Evolutionary conservation across 2,329 filamentous ascomycete genomes (phyloP).

Genomic region (Delphinella strobiligena): DNA sequence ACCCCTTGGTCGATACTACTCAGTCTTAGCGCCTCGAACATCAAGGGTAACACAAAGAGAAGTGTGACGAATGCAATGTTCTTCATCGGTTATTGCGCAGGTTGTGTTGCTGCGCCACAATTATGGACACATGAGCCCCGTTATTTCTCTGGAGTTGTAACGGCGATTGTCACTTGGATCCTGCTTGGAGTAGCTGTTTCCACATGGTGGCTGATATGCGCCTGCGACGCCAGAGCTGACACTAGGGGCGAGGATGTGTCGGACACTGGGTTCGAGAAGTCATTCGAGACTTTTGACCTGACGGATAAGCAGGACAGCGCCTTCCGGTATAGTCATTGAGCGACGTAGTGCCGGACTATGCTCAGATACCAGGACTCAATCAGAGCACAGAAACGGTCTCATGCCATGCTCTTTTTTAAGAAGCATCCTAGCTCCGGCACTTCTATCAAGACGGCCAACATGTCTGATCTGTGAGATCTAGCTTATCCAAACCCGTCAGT

Average conservation of each 20-base stretch:
- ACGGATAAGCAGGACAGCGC: conserved; percentile 25
- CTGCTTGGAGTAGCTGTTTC: conserved; percentile 23
- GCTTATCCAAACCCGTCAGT: background rate
- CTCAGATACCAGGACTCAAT: too few species aligned
- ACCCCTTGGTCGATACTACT: conserved; percentile 31
- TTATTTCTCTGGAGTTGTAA: conserved; percentile 36
- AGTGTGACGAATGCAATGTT: conserved; percentile 36
- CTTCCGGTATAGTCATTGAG: conserved; percentile 28
- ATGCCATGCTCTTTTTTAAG: too few species aligned
- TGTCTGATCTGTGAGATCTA: background rate
- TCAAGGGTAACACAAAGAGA: conserved; percentile 41
- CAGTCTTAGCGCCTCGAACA: conserved; percentile 35
- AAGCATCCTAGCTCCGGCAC: too few species aligned
- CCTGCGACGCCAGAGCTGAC: conserved; percentile 23
- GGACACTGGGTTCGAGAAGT: conserved; percentile 16
- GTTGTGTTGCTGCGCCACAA: conserved; percentile 36
- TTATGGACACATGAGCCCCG: conserved; percentile 34
- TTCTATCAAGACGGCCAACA: background rate
- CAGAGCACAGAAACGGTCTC: too few species aligned
- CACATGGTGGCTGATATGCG: conserved; percentile 25
- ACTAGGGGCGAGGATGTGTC: conserved; percentile 12
- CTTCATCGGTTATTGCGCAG: conserved; percentile 39
- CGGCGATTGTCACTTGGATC: conserved; percentile 32
- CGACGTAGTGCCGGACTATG: too few species aligned
- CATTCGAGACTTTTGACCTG: conserved; percentile 16